Conservation (phyloP, 148 eudicot genomes). For the Suaeda aralocaspica region DNA sequence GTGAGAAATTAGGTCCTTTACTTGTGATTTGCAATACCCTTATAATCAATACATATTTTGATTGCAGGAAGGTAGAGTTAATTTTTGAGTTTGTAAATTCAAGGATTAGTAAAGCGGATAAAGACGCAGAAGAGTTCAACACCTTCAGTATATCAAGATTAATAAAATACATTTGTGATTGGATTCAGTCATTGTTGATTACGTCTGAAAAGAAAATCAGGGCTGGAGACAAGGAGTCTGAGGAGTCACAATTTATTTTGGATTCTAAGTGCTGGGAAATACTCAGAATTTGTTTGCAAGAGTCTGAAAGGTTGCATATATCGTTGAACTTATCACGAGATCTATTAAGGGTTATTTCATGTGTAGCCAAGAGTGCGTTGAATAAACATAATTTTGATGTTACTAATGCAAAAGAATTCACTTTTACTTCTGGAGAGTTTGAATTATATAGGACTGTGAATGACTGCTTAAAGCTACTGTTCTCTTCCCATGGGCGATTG, state of each 20-base stretch:
- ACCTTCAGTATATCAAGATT: conserved; percentile 49
- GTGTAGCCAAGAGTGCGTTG: conserved; percentile 41
- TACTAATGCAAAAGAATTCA: conserved; percentile 15
- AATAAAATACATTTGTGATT: conserved; percentile 41
- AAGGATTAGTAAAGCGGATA: conserved; percentile 28
- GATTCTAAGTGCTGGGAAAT: conserved; percentile 85
- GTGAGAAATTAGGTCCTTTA: neutral
- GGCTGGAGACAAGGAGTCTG: conserved; percentile 35
- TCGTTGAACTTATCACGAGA: conserved; percentile 56
- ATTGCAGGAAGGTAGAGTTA: conserved; percentile 73
- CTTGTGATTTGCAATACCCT: neutral
- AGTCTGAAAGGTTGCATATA: conserved; percentile 38
- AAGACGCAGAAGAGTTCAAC: conserved; percentile 34
- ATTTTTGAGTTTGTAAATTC: conserved; percentile 54
- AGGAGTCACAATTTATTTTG: conserved; percentile 43
- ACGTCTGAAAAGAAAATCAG: conserved; percentile 62
- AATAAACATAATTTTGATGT: conserved; percentile 25
- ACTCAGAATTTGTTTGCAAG: conserved; percentile 72
- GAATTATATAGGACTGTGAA: conserved; percentile 39
- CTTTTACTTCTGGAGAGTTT: conserved; percentile 25
- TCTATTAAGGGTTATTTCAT: conserved; percentile 60
- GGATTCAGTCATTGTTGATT: conserved; percentile 73
- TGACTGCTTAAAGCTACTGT: conserved; percentile 52
- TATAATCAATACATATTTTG: conserved; percentile 3
- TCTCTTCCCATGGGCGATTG: conserved; percentile 56